These are phyloP conservation scores for Globisporangium splendens DNA, from an alignment of 352 stramenopile genomes.

Conservation along the genomic window DNA sequence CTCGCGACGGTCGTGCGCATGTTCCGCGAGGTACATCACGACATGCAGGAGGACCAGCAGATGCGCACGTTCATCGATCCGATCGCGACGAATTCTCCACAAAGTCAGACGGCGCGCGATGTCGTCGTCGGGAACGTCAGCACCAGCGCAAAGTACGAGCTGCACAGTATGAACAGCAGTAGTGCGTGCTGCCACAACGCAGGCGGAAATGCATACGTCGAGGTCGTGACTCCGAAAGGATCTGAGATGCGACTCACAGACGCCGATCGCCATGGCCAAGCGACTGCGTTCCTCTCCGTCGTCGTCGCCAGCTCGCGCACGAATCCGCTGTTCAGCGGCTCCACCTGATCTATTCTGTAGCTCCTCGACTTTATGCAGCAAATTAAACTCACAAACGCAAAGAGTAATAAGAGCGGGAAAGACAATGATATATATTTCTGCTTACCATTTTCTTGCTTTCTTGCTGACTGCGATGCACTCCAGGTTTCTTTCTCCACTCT, in stretches of 20 bases:
- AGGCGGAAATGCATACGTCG: constrained; percentile 19
- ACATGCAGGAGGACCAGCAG: constrained; percentile 76
- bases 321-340: constrained; percentile 42
- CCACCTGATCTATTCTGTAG: constrained; percentile 1
- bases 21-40: constrained; percentile 82
- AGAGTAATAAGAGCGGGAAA: constrained; percentile 3
- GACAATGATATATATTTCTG: constrained; percentile 11
- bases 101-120: constrained; percentile 19
- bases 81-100: constrained; percentile 22
- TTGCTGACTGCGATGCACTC: no score
- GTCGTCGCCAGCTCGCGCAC: constrained; percentile 55
- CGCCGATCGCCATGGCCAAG: constrained; percentile 28
- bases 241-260: constrained; percentile 40
- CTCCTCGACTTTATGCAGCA: not conserved
- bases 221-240: constrained; percentile 40
- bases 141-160: constrained; percentile 32
- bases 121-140: constrained; percentile 5
- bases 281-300: constrained; percentile 45
- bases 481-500: no score
- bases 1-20: constrained; percentile 79
- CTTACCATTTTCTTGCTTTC: constrained; percentile 11
- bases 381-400: not conserved
- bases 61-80: constrained; percentile 75
- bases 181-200: not conserved
- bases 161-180: constrained; percentile 7